These are phyloP conservation scores for Termitomyces sp. DNA, from an alignment of 768 basidiomycete genomes.

Conservation along the genomic window DNA sequence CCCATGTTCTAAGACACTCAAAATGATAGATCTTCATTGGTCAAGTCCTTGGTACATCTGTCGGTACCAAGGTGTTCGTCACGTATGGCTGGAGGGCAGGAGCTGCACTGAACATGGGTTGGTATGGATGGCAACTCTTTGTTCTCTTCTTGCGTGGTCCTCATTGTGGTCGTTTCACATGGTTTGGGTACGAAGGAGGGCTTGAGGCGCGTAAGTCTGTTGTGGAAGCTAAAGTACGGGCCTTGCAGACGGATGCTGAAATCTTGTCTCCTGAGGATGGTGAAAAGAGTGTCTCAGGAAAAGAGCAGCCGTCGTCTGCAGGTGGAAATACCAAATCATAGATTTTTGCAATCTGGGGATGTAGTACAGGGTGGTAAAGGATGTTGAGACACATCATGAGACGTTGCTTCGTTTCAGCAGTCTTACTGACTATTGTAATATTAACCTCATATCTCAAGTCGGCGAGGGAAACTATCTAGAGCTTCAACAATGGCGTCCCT, in stretches of 20 bases:
- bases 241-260: not conserved
- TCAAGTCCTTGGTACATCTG: conserved; percentile 77
- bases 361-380: too few relatives aligned
- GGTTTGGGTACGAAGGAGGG: conserved; percentile 64
- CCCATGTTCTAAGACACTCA: not conserved
- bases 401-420: too few relatives aligned
- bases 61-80: conserved; percentile 67
- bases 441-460: too few relatives aligned
- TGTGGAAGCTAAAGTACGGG: conserved; percentile 14
- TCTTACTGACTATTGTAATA: too few relatives aligned
- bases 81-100: conserved; percentile 65
- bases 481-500: too few relatives aligned
- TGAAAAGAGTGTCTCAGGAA: not conserved
- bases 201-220: conserved; percentile 34
- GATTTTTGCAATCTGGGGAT: not conserved
- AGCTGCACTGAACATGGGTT: conserved; percentile 54
- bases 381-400: too few relatives aligned
- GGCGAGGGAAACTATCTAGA: too few relatives aligned
- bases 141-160: conserved; percentile 65
- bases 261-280: not conserved
- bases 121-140: conserved; percentile 48
- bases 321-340: not conserved
- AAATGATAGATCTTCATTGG: conserved; percentile 56
- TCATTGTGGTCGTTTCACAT: conserved; percentile 49
- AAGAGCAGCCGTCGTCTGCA: not conserved